Percentiles rank a stretch among this genome's conserved stretches.
phyloP scores from a whole-genome alignment of 805 yeast genomes.

The Candida fluviatilis region DNA sequence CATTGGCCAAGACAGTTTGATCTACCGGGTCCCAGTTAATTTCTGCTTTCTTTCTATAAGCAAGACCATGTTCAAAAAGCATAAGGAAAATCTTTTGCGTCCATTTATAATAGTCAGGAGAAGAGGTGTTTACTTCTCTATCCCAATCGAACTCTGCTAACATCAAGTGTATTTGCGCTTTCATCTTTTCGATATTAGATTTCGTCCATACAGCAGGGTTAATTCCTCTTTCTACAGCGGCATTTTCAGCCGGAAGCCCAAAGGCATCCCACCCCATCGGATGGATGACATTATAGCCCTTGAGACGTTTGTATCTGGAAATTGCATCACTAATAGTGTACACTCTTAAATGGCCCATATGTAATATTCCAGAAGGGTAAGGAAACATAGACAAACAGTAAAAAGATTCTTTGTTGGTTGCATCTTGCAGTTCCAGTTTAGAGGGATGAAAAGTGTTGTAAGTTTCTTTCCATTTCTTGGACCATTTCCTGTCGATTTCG shows the following conservation, averaged over 20 bases:
- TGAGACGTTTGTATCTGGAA: conserved; percentile 71
- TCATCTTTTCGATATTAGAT: conserved; percentile 80
- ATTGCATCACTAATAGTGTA: conserved; percentile 86
- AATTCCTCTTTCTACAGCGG: conserved; percentile 82
- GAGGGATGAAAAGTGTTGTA: conserved; percentile 34
- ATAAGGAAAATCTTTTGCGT: conserved; percentile 83
- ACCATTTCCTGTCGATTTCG: conserved; percentile 52
- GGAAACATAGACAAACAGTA: conserved; percentile 90
- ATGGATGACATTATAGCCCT: conserved; percentile 76
- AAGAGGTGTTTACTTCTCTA: conserved; percentile 79
- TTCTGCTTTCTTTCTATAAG: conserved; percentile 80
- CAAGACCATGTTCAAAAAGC: conserved; percentile 70
- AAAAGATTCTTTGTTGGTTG: conserved; percentile 22
- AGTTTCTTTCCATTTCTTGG: conserved; percentile 40
- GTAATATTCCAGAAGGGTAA: conserved; percentile 90
- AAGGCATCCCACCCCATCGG: conserved; percentile 99
- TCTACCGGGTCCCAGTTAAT: conserved; percentile 99
- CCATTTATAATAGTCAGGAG: conserved; percentile 85
- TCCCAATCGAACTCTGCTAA: conserved; percentile 92
- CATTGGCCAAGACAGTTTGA: conserved; percentile 89
- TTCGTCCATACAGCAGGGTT: conserved; percentile 84
- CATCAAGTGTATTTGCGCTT: conserved; percentile 73
- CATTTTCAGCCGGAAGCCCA: conserved; percentile 97
- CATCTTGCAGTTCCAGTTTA: conserved; percentile 11
- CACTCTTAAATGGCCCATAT: conserved; percentile 92